Evolutionary conservation across 2,329 filamentous ascomycete genomes (phyloP), one percentile per base, ranked within the genome.

Genomic region (Ophiostoma tasmaniense): DNA sequence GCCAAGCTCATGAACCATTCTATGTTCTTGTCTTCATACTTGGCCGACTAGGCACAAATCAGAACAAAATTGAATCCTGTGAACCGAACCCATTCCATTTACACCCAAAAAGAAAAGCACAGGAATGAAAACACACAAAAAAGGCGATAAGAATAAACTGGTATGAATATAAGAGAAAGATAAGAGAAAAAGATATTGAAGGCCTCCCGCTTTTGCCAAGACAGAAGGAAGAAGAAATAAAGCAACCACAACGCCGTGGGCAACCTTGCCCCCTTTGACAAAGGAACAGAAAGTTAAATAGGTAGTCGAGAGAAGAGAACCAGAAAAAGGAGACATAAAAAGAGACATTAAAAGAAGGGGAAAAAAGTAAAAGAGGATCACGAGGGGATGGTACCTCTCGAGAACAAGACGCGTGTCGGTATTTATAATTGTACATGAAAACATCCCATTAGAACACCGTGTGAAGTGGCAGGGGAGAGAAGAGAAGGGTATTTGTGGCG

Each of bases 191-290:
- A 30, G 35, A n/a, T 35, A 50, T 25, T 35, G 28, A 55, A 10
- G 39, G 28, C 42, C 64, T 52, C 52, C 64, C 68, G 59, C 68
- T 59, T 66, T 66, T 50, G n/a, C 64, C n/a, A n/a, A 37, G 22
- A 55, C 8, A 25, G 50, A 70, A 66, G 39, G 50, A 70, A 66
- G 39, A 66, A 37, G 22, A 14, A 61, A 50, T 17, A 30, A 61
- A 61, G 50, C n/a, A 61, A 45, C 64, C 35, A 20, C 11, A 68
- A 66, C 66, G 52, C 39, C 62, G 59, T 45, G 33, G 37, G 64
- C 66, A 65, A 55, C 62, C 59, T 25, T 66, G 55, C 64, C 52
- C 64, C 50, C 20, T 17, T 33, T 35, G 35, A 28, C n/a, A 64
- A 50, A 67, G 33, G 25, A 28, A 67, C 3, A 65, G 30, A 25